phyloP scores from a whole-genome alignment of 192 early-diverging fungal genomes.

The Coemansia sp. region DNA sequence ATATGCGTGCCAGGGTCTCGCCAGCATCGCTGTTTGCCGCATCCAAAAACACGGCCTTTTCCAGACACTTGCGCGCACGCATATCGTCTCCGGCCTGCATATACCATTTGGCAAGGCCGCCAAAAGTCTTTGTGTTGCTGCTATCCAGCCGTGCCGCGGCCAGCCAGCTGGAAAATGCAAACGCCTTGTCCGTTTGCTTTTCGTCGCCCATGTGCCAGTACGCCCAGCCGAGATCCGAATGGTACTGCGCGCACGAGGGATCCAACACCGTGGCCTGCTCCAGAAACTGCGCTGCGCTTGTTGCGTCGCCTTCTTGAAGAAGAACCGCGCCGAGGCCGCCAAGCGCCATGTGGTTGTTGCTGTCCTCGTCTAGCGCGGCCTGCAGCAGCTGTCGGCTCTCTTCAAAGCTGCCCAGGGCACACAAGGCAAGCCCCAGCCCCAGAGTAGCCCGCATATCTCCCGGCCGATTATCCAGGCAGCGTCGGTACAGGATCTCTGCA shows the following conservation, averaged over 20 bases:
- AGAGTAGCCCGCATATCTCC: constrained; percentile 53
- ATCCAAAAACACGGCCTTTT: constrained; percentile 75
- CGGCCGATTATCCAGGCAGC: constrained; percentile 49
- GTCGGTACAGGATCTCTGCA: constrained; percentile 59
- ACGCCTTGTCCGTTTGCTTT: constrained; percentile 64
- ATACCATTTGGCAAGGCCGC: constrained; percentile 83
- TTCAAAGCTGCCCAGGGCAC: constrained; percentile 49
- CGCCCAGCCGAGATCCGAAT: constrained; percentile 67
- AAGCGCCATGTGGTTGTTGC: constrained; percentile 49
- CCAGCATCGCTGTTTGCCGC: constrained; percentile 67
- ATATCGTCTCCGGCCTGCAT: constrained; percentile 59
- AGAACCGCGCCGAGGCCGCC: constrained; percentile 72
- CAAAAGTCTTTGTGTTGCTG: constrained; percentile 63
- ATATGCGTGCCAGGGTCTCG: constrained; percentile 63
- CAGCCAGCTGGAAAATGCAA: constrained; percentile 61
- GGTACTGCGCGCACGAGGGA: constrained; percentile 55
- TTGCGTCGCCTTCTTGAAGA: constrained; percentile 55
- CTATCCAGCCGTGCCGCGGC: constrained; percentile 71
- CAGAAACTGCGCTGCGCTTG: constrained; percentile 58
- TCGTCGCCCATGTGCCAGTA: constrained; percentile 77
- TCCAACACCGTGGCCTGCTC: constrained; percentile 57
- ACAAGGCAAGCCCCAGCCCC: constrained; percentile 35
- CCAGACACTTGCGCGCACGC: constrained; percentile 81
- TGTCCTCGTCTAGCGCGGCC: constrained; percentile 48
- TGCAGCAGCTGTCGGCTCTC: constrained; percentile 63